Percentiles rank a stretch among this genome's conserved stretches.
These are phyloP conservation scores for Crithidia acanthocephali DNA, from an alignment of 208 protist species.

Conservation along the genomic window DNA sequence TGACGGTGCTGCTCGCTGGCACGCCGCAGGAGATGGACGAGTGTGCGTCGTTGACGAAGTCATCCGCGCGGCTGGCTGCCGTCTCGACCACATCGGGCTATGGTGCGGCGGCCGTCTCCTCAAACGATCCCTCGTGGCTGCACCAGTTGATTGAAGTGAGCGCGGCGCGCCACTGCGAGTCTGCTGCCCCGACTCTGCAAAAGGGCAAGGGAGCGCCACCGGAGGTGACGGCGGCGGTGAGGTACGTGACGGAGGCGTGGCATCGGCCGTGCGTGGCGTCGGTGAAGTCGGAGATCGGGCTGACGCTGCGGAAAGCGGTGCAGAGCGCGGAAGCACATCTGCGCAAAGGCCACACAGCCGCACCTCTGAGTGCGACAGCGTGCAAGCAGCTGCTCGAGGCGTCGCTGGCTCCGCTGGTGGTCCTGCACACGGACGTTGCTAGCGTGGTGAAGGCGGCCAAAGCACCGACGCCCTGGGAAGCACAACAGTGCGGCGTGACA, in stretches of 20 bases:
- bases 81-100: not conserved
- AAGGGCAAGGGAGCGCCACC: not conserved
- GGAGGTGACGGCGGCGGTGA: conserved; percentile 10
- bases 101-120: not conserved
- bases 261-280: conserved; percentile 28
- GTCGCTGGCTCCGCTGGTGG: not conserved
- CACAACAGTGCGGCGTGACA: too few relatives aligned
- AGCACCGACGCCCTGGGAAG: not conserved
- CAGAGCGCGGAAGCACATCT: not conserved
- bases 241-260: conserved; percentile 22
- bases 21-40: conserved; percentile 21
- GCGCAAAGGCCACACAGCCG: not conserved
- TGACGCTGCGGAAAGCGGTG: conserved; percentile 4
- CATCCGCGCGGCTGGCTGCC: conserved; percentile 18
- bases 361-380: not conserved
- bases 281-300: conserved; percentile 16
- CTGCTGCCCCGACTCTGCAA: too few relatives aligned
- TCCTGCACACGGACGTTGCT: not conserved
- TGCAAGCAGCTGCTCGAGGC: not conserved
- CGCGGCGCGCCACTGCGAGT: not conserved
- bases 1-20: conserved; percentile 32
- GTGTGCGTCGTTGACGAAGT: conserved; percentile 28
- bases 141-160: conserved; percentile 32
- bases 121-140: conserved; percentile 18
- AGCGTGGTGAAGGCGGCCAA: not conserved